Base-by-base conservation (phyloP, 2,329 filamentous ascomycete species). In the Daldinia sp. region DNA sequence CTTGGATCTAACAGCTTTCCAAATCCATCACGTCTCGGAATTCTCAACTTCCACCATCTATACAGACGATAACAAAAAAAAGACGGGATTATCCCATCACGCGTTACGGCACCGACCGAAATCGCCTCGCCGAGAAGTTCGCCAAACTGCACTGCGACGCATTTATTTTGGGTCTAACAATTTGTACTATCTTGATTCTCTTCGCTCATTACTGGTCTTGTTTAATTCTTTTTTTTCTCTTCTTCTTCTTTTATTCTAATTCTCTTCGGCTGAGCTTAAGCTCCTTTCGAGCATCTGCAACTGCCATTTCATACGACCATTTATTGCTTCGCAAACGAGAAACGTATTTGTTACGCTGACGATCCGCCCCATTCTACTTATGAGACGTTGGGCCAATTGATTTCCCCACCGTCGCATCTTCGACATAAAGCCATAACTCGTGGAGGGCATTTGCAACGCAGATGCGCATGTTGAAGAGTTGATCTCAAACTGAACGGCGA, bases 381-480 rank as follows among this genome's bases (percentile, higher is more conserved):
- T 15, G 37, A 60, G 34, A 59, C 45, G 21, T 61, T 15, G 29
- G 58, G 29, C 41, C 59, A 66, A 68, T 66, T 62, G 63, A 64
- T 30, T 51, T 25, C 45, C 41, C 53, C 58, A 34, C 48, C 30
- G 15, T 61, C 59, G 56, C 59, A 58, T 47, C 59, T 23, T 57
- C 30, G 58, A 49, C 56, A 56, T 57, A 59, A 55, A 23, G n/a
- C 34, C 30, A 47, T 55, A 62, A 61, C 62, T 61, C 27, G 35
- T 11, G 5, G 45, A 27, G 49, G 49, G 51, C 54, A 29, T 39
- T 53, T 41, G 27, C 27, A 57, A 61, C 63, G 57, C 61, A 56
- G 53, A 70, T 70, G 70, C 69, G 70, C 71, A 73, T 70, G 67
- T 67, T 64, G 58, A 70, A 19, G 64, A 60, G 43, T 34, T 50